A percentile compares a stretch with the other conserved stretches of the same genome.
Conservation (phyloP, 805 yeast species). For the Yueomyces sp. region DNA sequence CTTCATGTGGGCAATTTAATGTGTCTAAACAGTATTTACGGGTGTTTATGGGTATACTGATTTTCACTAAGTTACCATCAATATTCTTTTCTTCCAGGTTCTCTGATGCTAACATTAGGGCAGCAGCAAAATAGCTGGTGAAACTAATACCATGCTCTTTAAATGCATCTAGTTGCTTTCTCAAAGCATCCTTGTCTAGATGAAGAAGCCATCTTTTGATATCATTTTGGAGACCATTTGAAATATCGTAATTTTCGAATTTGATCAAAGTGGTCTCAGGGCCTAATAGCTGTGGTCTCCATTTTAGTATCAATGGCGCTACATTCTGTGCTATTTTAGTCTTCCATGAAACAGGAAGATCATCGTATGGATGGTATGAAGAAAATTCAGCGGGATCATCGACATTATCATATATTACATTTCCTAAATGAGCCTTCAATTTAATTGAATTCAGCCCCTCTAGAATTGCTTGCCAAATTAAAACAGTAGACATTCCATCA, state of each 20-base stretch:
- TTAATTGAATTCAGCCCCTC: background rate
- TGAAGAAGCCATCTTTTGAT: background rate
- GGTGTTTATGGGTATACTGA: slow-evolving; percentile 5
- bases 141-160: slow-evolving; percentile 11
- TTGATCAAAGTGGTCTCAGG: slow-evolving; percentile 5
- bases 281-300: slow-evolving; percentile 5
- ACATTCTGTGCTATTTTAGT: too few relatives aligned
- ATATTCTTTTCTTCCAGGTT: background rate
- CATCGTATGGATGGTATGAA: slow-evolving; percentile 10
- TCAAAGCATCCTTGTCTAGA: slow-evolving; percentile 3
- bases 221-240: background rate
- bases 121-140: slow-evolving; percentile 11
- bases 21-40: background rate
- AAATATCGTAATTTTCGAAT: slow-evolving; percentile 4
- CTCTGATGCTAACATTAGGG: slow-evolving; percentile 3
- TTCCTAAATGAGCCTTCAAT: background rate
- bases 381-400: background rate
- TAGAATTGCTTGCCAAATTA: slow-evolving; percentile 6
- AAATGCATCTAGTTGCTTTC: slow-evolving; percentile 6
- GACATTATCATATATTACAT: background rate
- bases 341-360: background rate
- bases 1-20: background rate
- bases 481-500: slow-evolving; percentile 11
- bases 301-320: slow-evolving; percentile 3
- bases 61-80: slow-evolving; percentile 6